These are phyloP conservation scores for Scedosporium apiospermum DNA, from an alignment of 2,329 filamentous ascomycete species.

Conservation along the genomic window DNA sequence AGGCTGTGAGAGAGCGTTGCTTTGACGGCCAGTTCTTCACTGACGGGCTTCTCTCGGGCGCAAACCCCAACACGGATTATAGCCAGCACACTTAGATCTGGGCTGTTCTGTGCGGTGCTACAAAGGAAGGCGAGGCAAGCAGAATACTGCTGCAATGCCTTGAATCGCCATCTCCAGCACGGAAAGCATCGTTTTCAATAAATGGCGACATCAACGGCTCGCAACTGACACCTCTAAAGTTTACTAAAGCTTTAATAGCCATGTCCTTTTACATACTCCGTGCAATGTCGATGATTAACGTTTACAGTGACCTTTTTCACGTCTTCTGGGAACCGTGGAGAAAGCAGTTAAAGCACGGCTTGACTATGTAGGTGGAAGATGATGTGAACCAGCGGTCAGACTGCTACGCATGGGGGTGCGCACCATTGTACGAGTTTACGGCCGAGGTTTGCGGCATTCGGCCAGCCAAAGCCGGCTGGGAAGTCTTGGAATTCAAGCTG, in stretches of 20 bases:
- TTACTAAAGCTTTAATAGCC: slow-evolving; percentile 4
- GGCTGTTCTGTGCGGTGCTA: slow-evolving; percentile 22
- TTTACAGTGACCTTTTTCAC: slow-evolving; percentile 11
- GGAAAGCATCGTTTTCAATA: neutral
- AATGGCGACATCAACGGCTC: no score
- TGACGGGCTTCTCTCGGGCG: slow-evolving; percentile 21
- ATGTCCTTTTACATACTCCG: slow-evolving; percentile 14
- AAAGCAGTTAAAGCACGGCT: slow-evolving; percentile 7
- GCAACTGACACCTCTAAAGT: no score
- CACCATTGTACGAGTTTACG: slow-evolving; percentile 13
- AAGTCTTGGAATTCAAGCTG: slow-evolving; percentile 9
- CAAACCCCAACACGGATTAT: slow-evolving; percentile 16
- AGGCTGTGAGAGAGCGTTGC: slow-evolving; percentile 20
- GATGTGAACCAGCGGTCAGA: slow-evolving; percentile 12
- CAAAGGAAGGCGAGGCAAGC: neutral
- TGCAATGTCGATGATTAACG: slow-evolving; percentile 8
- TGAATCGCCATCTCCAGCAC: neutral
- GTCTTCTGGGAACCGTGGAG: slow-evolving; percentile 13
- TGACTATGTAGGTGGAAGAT: slow-evolving; percentile 15
- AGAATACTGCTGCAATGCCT: no score
- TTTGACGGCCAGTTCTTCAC: slow-evolving; percentile 23
- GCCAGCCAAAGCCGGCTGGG: slow-evolving; percentile 9
- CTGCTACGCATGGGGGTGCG: slow-evolving; percentile 15
- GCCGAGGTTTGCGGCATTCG: slow-evolving; percentile 11
- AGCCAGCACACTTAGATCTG: slow-evolving; percentile 27